A percentile compares a stretch with the other conserved stretches of the same genome.
Evolutionary conservation across 2,329 filamentous ascomycete species (phyloP).

Genomic region (Grosmannia penicillata): DNA sequence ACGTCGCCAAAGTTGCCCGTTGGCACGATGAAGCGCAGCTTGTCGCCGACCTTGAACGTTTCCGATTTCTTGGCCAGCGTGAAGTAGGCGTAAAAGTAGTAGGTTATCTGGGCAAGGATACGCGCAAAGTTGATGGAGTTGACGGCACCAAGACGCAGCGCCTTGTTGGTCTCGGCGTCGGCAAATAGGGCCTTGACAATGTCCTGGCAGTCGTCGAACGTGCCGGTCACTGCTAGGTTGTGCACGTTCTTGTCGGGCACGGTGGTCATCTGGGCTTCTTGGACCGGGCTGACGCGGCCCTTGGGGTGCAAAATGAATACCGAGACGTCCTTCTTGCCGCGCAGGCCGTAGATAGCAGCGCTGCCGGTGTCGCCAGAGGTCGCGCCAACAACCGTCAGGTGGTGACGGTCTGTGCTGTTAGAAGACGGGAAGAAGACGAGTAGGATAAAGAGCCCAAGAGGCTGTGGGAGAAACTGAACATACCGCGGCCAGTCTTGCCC

Average conservation of each 20-base stretch:
- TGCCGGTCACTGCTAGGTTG: conserved; percentile 77
- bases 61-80: conserved; percentile 48
- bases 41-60: conserved; percentile 48
- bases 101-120: conserved; percentile 91
- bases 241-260: conserved; percentile 83
- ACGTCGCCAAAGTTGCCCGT: conserved; percentile 95
- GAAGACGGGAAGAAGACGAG: neutral
- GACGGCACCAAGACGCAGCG: conserved; percentile 75
- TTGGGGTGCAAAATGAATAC: conserved; percentile 92
- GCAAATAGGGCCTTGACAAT: conserved; percentile 88
- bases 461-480: no score
- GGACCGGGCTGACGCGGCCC: conserved; percentile 78
- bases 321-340: conserved; percentile 92
- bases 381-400: conserved; percentile 74
- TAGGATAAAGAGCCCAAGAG: neutral
- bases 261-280: conserved; percentile 96
- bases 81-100: conserved; percentile 96
- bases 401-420: conserved; percentile 43
- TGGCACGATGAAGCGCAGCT: conserved; percentile 75
- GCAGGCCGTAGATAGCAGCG: conserved; percentile 86
- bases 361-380: conserved; percentile 85
- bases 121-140: conserved; percentile 96
- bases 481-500: conserved; percentile 45
- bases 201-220: conserved; percentile 95
- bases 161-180: conserved; percentile 69